Percentiles rank a stretch among this genome's conserved stretches.
These are phyloP conservation scores for Trichoderma sp. DNA, from an alignment of 2,329 filamentous ascomycete species.

Conservation along the genomic window DNA sequence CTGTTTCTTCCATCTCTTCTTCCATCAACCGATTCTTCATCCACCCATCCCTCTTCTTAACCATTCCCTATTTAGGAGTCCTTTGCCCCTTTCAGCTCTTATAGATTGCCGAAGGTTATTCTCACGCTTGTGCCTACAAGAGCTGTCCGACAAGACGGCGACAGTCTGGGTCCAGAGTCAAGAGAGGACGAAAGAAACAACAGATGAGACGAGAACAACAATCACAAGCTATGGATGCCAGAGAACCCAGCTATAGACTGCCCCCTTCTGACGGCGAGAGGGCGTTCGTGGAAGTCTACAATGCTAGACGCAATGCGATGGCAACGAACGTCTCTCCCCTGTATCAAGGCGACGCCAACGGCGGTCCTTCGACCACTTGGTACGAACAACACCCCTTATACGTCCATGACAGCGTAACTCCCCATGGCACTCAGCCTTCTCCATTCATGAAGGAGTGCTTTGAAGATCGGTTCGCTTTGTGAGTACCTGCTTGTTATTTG, in stretches of 20 bases:
- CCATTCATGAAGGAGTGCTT: neutral
- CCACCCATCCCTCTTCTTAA: neutral
- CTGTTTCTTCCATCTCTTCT: neutral
- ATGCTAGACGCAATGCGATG: neutral
- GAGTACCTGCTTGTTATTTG: neutral
- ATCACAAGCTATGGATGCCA: neutral
- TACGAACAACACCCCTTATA: neutral
- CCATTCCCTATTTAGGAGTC: neutral
- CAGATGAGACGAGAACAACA: too few relatives aligned
- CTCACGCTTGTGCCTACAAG: neutral
- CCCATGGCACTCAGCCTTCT: neutral
- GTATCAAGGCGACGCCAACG: neutral
- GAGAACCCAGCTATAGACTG: neutral
- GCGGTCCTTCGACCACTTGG: neutral
- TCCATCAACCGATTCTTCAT: neutral
- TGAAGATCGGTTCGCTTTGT: slow-evolving; percentile 12
- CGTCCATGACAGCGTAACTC: neutral
- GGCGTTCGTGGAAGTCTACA: neutral
- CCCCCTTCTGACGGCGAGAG: neutral
- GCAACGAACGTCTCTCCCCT: neutral
- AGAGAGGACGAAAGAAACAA: too few relatives aligned
- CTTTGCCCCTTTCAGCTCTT: neutral
- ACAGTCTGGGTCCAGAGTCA: neutral
- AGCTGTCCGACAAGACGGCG: neutral
- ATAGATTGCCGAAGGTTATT: neutral